Base-by-base conservation (phyloP, 2,329 filamentous ascomycete genomes). In the Talaromyces pinophilus region DNA sequence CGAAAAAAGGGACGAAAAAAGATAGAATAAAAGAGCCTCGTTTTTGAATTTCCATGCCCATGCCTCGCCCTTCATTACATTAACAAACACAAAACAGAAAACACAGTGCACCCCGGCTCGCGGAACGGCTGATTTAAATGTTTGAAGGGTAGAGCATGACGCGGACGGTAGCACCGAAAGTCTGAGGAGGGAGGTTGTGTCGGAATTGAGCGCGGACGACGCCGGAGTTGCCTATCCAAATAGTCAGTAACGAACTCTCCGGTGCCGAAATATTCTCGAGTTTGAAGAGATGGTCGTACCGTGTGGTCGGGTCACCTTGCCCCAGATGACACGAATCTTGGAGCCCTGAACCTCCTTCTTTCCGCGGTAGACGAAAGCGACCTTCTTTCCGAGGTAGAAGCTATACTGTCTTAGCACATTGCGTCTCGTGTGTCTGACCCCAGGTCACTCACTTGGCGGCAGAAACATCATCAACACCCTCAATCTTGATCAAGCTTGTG, bases 311-410 rank as follows among this genome's bases (percentile, higher is more conserved):
- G 92, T 96, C 82, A 98, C 90, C 88, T 97, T 97, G 87, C 94
- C 94, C 93, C 93, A 98, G 87, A 98, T 97, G 77, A 98, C 91
- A 80, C 94, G 90, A 85, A 98, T 96, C 90, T 98, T 98, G 82
- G 93, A 94, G 82, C 95, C 95, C 79, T 94, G 92, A 80, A 97
- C 88, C 87, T 97, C 92, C 85, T 90, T 93, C 84, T 92, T 90
- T 77, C 90, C 94, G 81, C 93, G 92, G 89, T 98, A 99, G 84
- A 99, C 93, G 84, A 93, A 99, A 82, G 95, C 95, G 82, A 98
- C 89, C 86, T 93, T 93, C 91, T 99, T 99, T 85, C 95, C 95
- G 74, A 92, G 87, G 87, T 99, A 99, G 91, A 97, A 97, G 85
- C 82, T 84, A 71, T 67, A 67, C 54, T 60, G 19, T 44, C 38